Base-by-base conservation (phyloP, 1,139 yeast species). In the Debaryomyces nepalensis region DNA sequence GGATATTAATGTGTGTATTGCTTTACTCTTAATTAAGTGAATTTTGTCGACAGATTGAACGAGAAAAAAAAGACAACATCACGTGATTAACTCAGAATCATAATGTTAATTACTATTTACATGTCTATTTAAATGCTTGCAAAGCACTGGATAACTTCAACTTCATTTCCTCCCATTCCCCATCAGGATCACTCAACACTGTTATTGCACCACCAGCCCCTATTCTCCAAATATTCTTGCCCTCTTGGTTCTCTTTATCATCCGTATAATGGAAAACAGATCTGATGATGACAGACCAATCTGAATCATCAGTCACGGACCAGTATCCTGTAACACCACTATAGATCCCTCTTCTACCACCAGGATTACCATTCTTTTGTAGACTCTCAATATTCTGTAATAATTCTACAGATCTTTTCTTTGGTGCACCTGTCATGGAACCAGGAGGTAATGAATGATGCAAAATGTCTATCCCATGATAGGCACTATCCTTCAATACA, bases 191-290 rank as follows among this genome's bases (percentile, higher is more conserved):
- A 59, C 97, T 88, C 45, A 95, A 70, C 2, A 90, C 95, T 0
- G 99, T 93, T 44, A 95, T 84, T 22, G 99, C 99, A 6, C 99
- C 99, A 8, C 99, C 99, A 6, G 99, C 99, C 2, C 99, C 99
- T 45, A 93, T 81, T 51, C 91, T 73, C 96, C 97, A 93, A 8
- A 72, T 53, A 11, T 66, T 63, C 8, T 52, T 43, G 18, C 46
- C 47, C 1, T 36, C 33, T 1, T 57, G 58, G 41, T 70, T 70
- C 22, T 66, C 69, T 8, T 59, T 40, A 52, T 83, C 89, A 33
- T 73, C 63, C 8, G 60, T 58, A 61, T 90, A 89, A 45, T 79
- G 79, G 63, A 81, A 90, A 36, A 90, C 75, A 3, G 97, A 87
- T 33, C 99, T 74, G 43, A 95, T 95, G 36, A 90, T 80, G 5